Base-by-base conservation (phyloP, 1,284 basidiomycete species). In the Stereum hirsutum region DNA sequence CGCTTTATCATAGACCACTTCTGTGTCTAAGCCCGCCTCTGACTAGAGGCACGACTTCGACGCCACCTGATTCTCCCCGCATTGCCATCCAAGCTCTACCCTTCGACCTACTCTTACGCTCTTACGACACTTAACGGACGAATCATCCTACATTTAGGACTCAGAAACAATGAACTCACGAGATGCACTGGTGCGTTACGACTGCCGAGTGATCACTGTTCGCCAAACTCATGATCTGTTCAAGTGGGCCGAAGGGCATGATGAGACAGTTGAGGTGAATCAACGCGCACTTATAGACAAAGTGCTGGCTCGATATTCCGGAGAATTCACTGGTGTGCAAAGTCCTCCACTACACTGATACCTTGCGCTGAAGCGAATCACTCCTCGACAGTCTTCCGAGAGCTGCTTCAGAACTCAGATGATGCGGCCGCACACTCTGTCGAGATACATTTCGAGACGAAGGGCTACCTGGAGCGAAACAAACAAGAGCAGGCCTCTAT, bases 201-300 rank as follows among this genome's bases (percentile, higher is more conserved):
- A n/a, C n/a, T n/a, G n/a, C n/a, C n/a, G n/a, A n/a, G n/a, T n/a
- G n/a, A n/a, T n/a, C n/a, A n/a, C n/a, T n/a, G n/a, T n/a, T n/a
- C n/a, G n/a, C n/a, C n/a, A n/a, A n/a, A n/a, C n/a, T n/a, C n/a
- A n/a, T n/a, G n/a, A n/a, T n/a, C 30, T 31, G 17, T 35, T 4
- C 17, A 19, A 84, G 81, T 88, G 83, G 84, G 75, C 68, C 28
- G 70, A 60, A 42, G 86, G 85, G 6, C 71, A 79, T 51, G 86
- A 89, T 52, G 89, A 92, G 58, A 78, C 84, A 2, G 89, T 96
- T 3, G 89, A 94, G 57, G 94, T 98, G 43, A 97, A 99, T 60
- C 95, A 98, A 63, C 76, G 94, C 20, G 91, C 90, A 7, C 70
- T 95, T 41, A 93, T 95, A 46, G 90, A 94, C 68, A 93, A 90